Percentiles rank a stretch among this genome's conserved stretches.
Evolutionary conservation across 495 filamentous ascomycete genomes (phyloP).

Genomic region (Penicillium waksmanii): DNA sequence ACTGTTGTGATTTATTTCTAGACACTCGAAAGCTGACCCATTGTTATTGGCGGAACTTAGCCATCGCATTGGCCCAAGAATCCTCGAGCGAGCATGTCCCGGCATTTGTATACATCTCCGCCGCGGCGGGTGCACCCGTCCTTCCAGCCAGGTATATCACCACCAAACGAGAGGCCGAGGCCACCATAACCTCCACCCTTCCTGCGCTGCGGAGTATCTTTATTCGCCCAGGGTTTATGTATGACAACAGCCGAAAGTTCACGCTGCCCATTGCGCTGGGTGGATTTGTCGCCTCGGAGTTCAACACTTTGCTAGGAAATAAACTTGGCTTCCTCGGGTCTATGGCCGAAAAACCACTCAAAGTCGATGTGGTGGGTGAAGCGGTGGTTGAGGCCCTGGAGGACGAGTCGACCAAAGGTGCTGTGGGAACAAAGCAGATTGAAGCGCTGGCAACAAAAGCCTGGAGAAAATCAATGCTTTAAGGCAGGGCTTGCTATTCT

Average conservation of each 20-base stretch:
- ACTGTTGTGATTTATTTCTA: background rate
- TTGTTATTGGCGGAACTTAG: conserved; percentile 25
- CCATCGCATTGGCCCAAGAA: conserved; percentile 83
- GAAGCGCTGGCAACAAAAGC: conserved; percentile 73
- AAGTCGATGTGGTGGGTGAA: conserved; percentile 82
- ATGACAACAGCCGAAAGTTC: conserved; percentile 77
- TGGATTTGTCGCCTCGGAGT: conserved; percentile 66
- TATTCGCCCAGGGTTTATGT: conserved; percentile 84
- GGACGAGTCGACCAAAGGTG: conserved; percentile 68
- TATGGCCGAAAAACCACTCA: conserved; percentile 82
- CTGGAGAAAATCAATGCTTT: conserved; percentile 85
- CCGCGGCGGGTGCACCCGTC: conserved; percentile 80
- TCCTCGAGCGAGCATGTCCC: conserved; percentile 63
- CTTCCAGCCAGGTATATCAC: conserved; percentile 84
- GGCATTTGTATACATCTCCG: conserved; percentile 85
- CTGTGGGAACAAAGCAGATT: conserved; percentile 68
- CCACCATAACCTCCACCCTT: conserved; percentile 69
- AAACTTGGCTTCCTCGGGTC: conserved; percentile 73
- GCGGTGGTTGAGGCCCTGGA: conserved; percentile 79
- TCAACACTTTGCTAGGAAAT: conserved; percentile 76
- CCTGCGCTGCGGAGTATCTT: conserved; percentile 79
- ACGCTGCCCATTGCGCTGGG: conserved; percentile 82
- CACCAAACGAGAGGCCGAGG: conserved; percentile 91
- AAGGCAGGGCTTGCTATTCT: conserved; percentile 19
- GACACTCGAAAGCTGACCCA: conserved; percentile 23